Evolutionary conservation across 495 filamentous ascomycete genomes (phyloP).

Genomic region (Neurospora sp.): DNA sequence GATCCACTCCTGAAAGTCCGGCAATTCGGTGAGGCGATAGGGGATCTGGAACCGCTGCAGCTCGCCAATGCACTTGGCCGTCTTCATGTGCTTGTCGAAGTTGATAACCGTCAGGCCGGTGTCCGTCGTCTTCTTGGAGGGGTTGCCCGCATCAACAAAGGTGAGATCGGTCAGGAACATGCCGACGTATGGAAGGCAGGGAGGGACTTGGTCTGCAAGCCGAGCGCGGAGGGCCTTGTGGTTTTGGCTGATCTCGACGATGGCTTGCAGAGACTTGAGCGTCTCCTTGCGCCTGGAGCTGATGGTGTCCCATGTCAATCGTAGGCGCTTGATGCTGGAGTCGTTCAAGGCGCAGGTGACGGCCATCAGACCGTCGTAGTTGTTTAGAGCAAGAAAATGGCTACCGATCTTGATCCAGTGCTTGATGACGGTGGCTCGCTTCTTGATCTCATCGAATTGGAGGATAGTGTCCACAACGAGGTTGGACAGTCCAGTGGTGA

Average conservation of each 20-base stretch:
- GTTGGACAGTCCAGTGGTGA: slow-evolving; percentile 86
- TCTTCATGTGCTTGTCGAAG: slow-evolving; percentile 95
- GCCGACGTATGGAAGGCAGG: slow-evolving; percentile 93
- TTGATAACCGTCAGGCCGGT: slow-evolving; percentile 74
- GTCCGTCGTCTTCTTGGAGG: slow-evolving; percentile 47
- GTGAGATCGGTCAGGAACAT: slow-evolving; percentile 87
- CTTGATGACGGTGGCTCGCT: slow-evolving; percentile 83
- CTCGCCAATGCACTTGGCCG: slow-evolving; percentile 89
- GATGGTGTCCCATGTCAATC: slow-evolving; percentile 87
- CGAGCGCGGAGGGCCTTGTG: slow-evolving; percentile 82
- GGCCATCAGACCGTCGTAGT: slow-evolving; percentile 94
- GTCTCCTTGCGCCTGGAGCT: slow-evolving; percentile 75
- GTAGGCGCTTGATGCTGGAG: slow-evolving; percentile 83
- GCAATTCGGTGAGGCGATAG: slow-evolving; percentile 72
- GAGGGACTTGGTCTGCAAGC: slow-evolving; percentile 79
- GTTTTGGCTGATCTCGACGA: slow-evolving; percentile 85
- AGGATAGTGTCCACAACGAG: slow-evolving; percentile 95
- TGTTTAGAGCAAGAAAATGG: slow-evolving; percentile 79
- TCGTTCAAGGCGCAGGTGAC: slow-evolving; percentile 90
- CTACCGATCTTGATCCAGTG: slow-evolving; percentile 96
- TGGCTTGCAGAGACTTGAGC: slow-evolving; percentile 63
- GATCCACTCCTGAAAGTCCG: slow-evolving; percentile 93
- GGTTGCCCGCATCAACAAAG: slow-evolving; percentile 89
- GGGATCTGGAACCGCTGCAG: slow-evolving; percentile 96
- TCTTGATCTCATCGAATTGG: slow-evolving; percentile 76